Percentiles rank a stretch among this genome's conserved stretches.
Conservation (phyloP, 768 basidiomycete species). For the Hebeloma cylindrosporum region DNA sequence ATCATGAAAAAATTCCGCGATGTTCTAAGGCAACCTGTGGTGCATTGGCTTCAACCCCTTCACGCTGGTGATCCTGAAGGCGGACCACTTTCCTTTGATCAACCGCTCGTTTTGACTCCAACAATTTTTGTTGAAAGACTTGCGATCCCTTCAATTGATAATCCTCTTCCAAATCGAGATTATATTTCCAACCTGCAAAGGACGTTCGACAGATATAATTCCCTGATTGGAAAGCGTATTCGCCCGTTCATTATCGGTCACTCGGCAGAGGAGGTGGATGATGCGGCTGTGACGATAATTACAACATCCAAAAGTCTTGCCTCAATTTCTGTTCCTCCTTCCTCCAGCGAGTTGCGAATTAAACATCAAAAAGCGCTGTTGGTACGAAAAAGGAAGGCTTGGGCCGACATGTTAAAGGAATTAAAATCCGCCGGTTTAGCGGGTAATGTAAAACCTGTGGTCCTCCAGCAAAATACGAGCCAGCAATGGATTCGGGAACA, state of each 20-base stretch:
- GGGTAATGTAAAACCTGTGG: constrained; percentile 66
- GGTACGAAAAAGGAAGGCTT: constrained; percentile 84
- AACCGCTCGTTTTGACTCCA: background rate
- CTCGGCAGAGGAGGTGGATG: constrained; percentile 47
- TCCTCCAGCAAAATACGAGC: constrained; percentile 55
- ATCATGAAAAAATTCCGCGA: constrained; percentile 91
- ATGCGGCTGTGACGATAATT: constrained; percentile 64
- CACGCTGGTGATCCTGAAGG: constrained; percentile 38
- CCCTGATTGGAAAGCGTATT: constrained; percentile 43
- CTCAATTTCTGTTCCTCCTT: constrained; percentile 38
- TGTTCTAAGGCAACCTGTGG: constrained; percentile 71
- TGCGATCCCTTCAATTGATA: constrained; percentile 1
- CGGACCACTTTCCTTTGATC: constrained; percentile 15
- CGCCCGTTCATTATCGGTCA: constrained; percentile 40
- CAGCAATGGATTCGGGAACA: constrained; percentile 69
- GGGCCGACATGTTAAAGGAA: constrained; percentile 88
- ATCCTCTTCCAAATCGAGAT: constrained; percentile 48
- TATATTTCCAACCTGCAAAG: too few relatives aligned
- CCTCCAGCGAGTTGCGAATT: constrained; percentile 48
- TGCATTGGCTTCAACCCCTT: constrained; percentile 37
- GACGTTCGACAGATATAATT: constrained; percentile 54
- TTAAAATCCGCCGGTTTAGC: constrained; percentile 79
- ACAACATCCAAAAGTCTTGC: constrained; percentile 58
- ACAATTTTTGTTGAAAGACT: constrained; percentile 16
- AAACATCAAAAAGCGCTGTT: constrained; percentile 73